These are phyloP conservation scores for Aristolochia californica DNA, from an alignment of 164 flowering plant genomes.

Conservation along the genomic window DNA sequence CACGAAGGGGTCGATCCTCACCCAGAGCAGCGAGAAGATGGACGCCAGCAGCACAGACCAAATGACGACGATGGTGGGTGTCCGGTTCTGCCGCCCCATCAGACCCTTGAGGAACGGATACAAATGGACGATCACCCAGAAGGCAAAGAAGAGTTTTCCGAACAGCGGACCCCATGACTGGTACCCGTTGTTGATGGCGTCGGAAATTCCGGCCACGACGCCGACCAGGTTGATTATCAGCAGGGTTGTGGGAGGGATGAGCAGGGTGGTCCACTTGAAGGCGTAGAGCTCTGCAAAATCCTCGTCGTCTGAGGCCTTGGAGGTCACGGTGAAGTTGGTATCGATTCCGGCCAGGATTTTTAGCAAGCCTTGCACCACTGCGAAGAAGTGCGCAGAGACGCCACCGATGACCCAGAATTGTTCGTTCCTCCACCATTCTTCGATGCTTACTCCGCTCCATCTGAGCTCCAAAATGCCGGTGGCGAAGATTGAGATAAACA, in stretches of 20 bases:
- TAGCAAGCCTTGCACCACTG: slow-evolving; percentile 69
- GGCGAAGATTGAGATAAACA: slow-evolving; percentile 68
- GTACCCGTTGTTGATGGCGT: slow-evolving; percentile 82
- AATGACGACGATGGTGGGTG: slow-evolving; percentile 81
- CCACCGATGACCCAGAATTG: slow-evolving; percentile 94
- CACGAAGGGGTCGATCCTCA: slow-evolving; percentile 82
- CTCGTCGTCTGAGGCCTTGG: slow-evolving; percentile 66
- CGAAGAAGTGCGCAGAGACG: slow-evolving; percentile 71
- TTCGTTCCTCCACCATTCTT: slow-evolving; percentile 92
- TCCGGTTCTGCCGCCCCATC: slow-evolving; percentile 83
- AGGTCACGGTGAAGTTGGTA: slow-evolving; percentile 77
- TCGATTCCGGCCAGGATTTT: slow-evolving; percentile 71
- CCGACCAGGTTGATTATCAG: slow-evolving; percentile 73
- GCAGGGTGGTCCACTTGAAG: slow-evolving; percentile 79
- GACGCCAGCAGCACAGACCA: slow-evolving; percentile 87
- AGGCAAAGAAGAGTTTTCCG: slow-evolving; percentile 79
- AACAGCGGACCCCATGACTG: slow-evolving; percentile 78
- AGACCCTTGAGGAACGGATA: slow-evolving; percentile 91
- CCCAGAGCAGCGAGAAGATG: slow-evolving; percentile 88
- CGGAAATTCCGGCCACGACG: slow-evolving; percentile 83
- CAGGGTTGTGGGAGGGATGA: slow-evolving; percentile 80
- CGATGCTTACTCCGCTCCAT: slow-evolving; percentile 89
- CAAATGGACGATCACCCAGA: slow-evolving; percentile 84
- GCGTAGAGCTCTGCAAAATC: slow-evolving; percentile 71
- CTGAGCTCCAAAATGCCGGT: slow-evolving; percentile 80